Evolutionary conservation across 2,329 filamentous ascomycete species (phyloP), one percentile per base, ranked within the genome.

Genomic region (Colletotrichum sidae): DNA sequence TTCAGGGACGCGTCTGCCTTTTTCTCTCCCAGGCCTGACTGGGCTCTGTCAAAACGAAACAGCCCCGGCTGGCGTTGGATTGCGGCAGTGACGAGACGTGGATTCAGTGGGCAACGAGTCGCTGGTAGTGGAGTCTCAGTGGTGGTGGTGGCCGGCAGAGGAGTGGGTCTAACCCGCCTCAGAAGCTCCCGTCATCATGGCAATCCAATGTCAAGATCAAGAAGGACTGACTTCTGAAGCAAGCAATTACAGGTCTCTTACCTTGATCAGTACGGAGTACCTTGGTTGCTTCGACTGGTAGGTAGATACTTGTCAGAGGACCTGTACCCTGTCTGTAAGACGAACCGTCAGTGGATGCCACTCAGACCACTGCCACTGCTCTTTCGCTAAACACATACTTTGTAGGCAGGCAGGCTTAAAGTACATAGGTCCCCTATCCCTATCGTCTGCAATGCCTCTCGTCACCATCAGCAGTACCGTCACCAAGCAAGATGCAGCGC

Each of bases 81-180:
- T 65, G 62, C 62, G 62, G 62, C 62, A 65, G 62, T 57, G 62
- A 65, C 62, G 62, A 62, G 62, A 62, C 52, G 58, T 62, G 62
- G 62, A 61, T 42, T 61, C 51, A 52, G 62, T 61, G 57, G 62
- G 47, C 62, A 62, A 51, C 58, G 58, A 62, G 37, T 65, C 41
- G 58, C 47, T 55, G 34, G 51, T 65, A 56, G 13, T 54, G 39
- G 56, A 51, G 45, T 46, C 39, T 50, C 46, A 62, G 62, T 62
- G 57, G 58, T 25, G 49, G 51, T 52, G 38, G 56, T 34, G 12
- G 34, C 51, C 49, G 56, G n/a, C 47, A 58, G 35, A 39, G 56
- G 33, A 35, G 61, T 65, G 55, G 60, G 58, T 42, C 59, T 47
- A 59, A 51, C 13, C 59, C 45, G 59, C 59, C 37, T 37, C 59